Base-by-base conservation (phyloP, 2,329 filamentous ascomycete genomes). In the Gyromitra esculenta region DNA sequence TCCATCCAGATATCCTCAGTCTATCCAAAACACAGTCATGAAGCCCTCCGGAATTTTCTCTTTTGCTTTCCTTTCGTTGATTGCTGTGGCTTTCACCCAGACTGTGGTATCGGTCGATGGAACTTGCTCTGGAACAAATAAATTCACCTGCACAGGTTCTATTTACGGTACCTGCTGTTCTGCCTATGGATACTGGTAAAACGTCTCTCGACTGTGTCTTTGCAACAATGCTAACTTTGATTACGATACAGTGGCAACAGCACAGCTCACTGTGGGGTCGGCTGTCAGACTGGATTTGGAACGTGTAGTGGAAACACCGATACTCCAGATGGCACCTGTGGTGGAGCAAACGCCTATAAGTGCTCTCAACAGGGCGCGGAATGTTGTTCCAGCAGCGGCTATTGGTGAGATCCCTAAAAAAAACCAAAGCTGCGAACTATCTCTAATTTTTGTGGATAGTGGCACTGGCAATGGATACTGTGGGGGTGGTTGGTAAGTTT, bases 301-400 rank as follows among this genome's bases (percentile, higher is more conserved):
- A 75, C 75, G 2, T 79, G 79, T 25, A 52, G 73, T 5, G 75
- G 66, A 37, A 60, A 68, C 1, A 65, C 25, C 3, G 31, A 83
- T 2, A 83, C 83, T 3, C 82, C 82, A 6, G 81, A 85, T 77
- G 83, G 84, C 69, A 80, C 69, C 45, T 85, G 84, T 68, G 84
- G 84, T 48, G 83, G 82, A 56, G 69, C 77, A 25, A 81, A 77
- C 8, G 82, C 81, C 5, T 83, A 84, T 67, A 83, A 82, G 6
- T 86, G 85, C 71, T 82, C 81, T 25, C 84, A 83, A 0, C 66
- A 39, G 13, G 83, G 82, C 63, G 84, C 84, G 5, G 81, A 82
- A 78, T 85, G 85, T 79, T 86, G 85, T 73, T 85, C 84, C 1
- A 81, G 79, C 72, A 83, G 83, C 68, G 84, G 84, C n/a, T 85